Conservation (phyloP, 2,329 filamentous ascomycete species). For the Diplodia mutila region DNA sequence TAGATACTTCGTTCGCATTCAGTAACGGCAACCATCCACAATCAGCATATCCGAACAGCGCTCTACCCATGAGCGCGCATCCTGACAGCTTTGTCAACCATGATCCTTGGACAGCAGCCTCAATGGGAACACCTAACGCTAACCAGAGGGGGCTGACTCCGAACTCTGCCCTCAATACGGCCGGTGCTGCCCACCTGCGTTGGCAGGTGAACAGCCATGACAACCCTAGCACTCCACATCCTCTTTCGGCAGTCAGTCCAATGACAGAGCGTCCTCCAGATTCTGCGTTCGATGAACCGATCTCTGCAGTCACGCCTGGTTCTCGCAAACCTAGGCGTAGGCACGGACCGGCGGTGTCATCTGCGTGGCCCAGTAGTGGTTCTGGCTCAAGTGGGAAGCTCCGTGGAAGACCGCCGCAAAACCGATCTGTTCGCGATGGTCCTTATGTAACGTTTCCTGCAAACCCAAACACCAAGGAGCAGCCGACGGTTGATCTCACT, state of each 20-base stretch:
- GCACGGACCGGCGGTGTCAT: slow-evolving; percentile 86
- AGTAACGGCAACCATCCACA: slow-evolving; percentile 45
- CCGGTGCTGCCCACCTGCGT: slow-evolving; percentile 46
- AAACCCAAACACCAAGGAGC: slow-evolving; percentile 57
- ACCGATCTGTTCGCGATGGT: slow-evolving; percentile 66
- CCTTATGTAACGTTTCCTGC: slow-evolving; percentile 72
- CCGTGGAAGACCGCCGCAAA: slow-evolving; percentile 78
- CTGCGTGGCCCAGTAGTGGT: slow-evolving; percentile 77
- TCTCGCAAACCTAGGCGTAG: slow-evolving; percentile 60
- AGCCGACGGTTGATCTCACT: slow-evolving; percentile 50
- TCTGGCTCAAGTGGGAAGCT: slow-evolving; percentile 69
- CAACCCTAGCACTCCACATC: slow-evolving; percentile 70
- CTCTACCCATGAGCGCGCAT: slow-evolving; percentile 57
- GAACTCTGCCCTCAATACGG: slow-evolving; percentile 49
- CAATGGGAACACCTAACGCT: slow-evolving; percentile 41
- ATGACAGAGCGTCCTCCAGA: slow-evolving; percentile 55
- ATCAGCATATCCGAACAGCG: slow-evolving; percentile 57
- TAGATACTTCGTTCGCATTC: slow-evolving; percentile 55
- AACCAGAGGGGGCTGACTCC: slow-evolving; percentile 39
- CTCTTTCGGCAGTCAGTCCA: slow-evolving; percentile 77
- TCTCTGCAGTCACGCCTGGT: slow-evolving; percentile 70
- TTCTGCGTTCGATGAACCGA: slow-evolving; percentile 63
- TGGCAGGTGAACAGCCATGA: slow-evolving; percentile 61
- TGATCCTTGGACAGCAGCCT: slow-evolving; percentile 53
- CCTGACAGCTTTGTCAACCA: slow-evolving; percentile 52